Evolutionary conservation across 1,284 basidiomycete genomes (phyloP), one percentile per base, ranked within the genome.

Genomic region (Cryptococcus sp.): DNA sequence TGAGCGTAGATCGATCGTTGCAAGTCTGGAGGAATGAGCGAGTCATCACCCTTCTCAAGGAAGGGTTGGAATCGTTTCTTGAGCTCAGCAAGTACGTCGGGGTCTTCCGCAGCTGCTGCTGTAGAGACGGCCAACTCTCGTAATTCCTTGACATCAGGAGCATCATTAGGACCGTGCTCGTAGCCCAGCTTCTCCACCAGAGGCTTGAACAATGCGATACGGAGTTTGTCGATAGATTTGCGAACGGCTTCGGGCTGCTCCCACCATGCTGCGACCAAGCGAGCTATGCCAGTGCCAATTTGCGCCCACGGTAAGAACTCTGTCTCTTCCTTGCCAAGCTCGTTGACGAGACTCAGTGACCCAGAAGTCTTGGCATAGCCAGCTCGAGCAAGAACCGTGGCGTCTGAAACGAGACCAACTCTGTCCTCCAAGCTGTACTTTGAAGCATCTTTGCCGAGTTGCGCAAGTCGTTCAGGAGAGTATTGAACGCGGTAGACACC

Each of bases 401-500:
- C 83, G 70, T 95, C 92, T 61, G 87, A 85, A 34, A 94, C 84
- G 15, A 97, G 81, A 22, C 93, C 93, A 60, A 94, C 86, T 47
- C 91, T 85, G 76, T 99, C 95, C 63, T 89, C 87, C 56, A 92
- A 80, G 6, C 87, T 84, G 79, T 96, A 91, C 71, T 85, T 86
- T 16, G 87, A 83, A 3, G 91, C 89, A 70, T 93, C 90, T 45
- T 82, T 78, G 15, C 89, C 93, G 59, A 98, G 89, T 73, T 86
- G 86, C 39, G 81, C 80, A 20, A 96, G 83, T 39, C 90, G 85
- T 67, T 91, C 88, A 34, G 90, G 85, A 17, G 88, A 84, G 79
- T 99, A 99, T 26, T 89, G 80, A 37, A 96, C 93, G 50, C 93
- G 89, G 77, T 58, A 98, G 69, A 96, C 90, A 66, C 94, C 93